Evolutionary conservation across 345 rosid genomes (phyloP).

Genomic region (Nasturtium officinale): DNA sequence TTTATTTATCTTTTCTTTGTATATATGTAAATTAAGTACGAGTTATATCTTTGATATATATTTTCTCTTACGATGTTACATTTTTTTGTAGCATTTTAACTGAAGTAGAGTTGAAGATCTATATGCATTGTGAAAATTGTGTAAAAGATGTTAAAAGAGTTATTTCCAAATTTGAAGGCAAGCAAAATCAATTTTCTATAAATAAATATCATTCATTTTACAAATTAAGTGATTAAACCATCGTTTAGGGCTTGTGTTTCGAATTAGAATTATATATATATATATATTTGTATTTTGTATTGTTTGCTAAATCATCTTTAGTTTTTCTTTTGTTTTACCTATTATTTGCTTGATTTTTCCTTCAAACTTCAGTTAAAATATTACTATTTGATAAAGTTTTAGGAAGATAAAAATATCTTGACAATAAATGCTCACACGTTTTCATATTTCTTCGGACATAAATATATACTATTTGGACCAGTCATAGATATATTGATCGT

Average conservation of each 20-base stretch:
- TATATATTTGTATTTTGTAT: not conserved
- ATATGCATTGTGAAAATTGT: not conserved
- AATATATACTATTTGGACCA: too few species aligned
- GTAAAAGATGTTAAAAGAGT: not conserved
- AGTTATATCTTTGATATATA: not conserved
- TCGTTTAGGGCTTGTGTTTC: not conserved
- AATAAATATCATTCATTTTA: not conserved
- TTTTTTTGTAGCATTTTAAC: not conserved
- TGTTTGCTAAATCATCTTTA: not conserved
- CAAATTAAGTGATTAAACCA: not conserved
- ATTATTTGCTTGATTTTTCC: not conserved
- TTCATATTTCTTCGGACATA: too few species aligned
- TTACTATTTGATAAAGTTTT: not conserved
- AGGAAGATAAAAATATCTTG: not conserved
- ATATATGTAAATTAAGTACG: not conserved
- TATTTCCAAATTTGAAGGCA: not conserved
- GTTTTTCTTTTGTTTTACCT: not conserved
- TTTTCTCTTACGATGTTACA: too few species aligned
- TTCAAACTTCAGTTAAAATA: too few species aligned
- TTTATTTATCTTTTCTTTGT: not conserved
- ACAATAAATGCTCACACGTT: too few species aligned
- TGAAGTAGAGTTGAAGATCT: not conserved
- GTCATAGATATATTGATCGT: not conserved
- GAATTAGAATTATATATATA: not conserved
- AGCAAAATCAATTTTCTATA: not conserved